These are phyloP conservation scores for Eucalyptus coolabah DNA, from an alignment of 345 rosid genomes.

Conservation along the genomic window DNA sequence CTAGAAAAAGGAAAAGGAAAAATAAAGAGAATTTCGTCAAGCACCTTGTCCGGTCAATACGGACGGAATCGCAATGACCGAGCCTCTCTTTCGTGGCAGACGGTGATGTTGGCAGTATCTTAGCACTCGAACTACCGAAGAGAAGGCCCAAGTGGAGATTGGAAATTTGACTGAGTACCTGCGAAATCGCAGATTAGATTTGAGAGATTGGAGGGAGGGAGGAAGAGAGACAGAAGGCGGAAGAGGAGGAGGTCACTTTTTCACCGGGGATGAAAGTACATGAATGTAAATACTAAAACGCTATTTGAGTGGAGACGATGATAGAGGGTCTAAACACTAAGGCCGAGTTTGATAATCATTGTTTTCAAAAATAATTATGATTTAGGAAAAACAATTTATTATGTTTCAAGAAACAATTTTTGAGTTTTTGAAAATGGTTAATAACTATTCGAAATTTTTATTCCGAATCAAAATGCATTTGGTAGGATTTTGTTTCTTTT, in stretches of 20 bases:
- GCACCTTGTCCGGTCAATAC: slow-evolving; percentile 48
- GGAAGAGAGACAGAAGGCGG: not conserved
- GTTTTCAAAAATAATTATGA: fast-evolving
- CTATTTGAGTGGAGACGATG: not conserved
- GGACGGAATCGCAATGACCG: slow-evolving; percentile 30
- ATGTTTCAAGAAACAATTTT: fast-evolving
- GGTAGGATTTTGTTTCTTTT: too few relatives aligned
- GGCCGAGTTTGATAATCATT: fast-evolving
- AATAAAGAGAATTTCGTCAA: not conserved
- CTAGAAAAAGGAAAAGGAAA: not conserved
- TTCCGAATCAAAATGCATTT: too few relatives aligned
- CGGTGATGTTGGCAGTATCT: slow-evolving; percentile 46
- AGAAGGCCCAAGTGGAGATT: not conserved
- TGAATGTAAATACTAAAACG: not conserved
- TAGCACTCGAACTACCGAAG: not conserved
- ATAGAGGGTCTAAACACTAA: fast-evolving
- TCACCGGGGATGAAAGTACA: not conserved
- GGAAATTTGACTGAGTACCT: not conserved
- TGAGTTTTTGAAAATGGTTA: fast-evolving
- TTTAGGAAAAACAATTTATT: too few relatives aligned
- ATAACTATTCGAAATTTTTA: fast-evolving
- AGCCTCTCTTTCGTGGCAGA: slow-evolving; percentile 55
- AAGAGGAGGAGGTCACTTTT: not conserved
- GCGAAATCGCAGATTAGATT: not conserved
- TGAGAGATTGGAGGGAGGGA: not conserved